A percentile compares a stretch with the other conserved stretches of the same genome.
Evolutionary conservation across 2,329 filamentous ascomycete genomes (phyloP).

Genomic region (Xylariaceae sp.): DNA sequence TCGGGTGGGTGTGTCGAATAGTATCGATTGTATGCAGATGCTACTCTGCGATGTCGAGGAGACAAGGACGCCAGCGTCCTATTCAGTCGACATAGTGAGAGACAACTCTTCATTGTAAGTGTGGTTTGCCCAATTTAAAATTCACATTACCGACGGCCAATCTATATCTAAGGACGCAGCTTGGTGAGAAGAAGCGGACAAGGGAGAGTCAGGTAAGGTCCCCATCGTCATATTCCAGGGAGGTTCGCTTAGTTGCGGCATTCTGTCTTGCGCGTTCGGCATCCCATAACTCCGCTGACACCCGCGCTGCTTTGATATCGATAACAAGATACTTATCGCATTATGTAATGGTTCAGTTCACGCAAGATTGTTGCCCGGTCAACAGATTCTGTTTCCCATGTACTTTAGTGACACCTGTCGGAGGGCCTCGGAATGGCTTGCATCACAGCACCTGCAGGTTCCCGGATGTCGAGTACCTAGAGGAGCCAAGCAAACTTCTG

Average conservation of each 20-base stretch:
- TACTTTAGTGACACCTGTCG: not conserved
- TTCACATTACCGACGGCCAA: constrained; percentile 18
- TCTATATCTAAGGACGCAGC: not conserved
- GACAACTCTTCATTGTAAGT: constrained; percentile 25
- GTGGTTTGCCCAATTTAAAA: constrained; percentile 6
- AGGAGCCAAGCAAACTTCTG: constrained; percentile 19
- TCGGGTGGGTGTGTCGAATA: constrained; percentile 58
- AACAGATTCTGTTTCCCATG: constrained; percentile 30
- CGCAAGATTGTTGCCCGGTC: constrained; percentile 41
- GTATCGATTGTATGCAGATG: constrained; percentile 13
- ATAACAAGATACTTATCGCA: no score
- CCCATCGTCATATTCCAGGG: constrained; percentile 23
- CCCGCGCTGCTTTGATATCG: constrained; percentile 10
- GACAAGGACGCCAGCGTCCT: constrained; percentile 22
- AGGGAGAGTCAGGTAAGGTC: not conserved
- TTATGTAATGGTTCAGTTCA: no score
- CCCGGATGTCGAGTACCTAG: constrained; percentile 9
- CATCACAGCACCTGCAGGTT: constrained; percentile 15
- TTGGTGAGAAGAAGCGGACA: not conserved
- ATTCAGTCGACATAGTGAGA: constrained; percentile 23
- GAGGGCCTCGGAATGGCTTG: constrained; percentile 5
- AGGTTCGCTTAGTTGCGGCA: constrained; percentile 31
- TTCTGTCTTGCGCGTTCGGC: constrained; percentile 13
- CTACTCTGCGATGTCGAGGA: constrained; percentile 4
- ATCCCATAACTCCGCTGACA: constrained; percentile 19